Base-by-base conservation (phyloP, 257 asterid genomes). In the Nicotiana tabacum region DNA sequence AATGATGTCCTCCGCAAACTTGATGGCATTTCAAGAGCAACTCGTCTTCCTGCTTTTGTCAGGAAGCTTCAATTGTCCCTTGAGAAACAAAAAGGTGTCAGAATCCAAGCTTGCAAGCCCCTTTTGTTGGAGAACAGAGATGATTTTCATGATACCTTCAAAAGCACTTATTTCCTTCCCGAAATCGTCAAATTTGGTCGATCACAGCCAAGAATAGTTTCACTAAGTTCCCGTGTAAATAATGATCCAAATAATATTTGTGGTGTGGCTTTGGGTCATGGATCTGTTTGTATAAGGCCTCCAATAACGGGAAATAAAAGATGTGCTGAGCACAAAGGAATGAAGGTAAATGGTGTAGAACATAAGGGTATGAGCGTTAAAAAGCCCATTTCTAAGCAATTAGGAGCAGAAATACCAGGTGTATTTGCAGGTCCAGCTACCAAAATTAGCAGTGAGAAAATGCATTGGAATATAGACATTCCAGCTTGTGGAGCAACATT, bases 281-380 rank as follows among this genome's bases (percentile, higher is more conserved):
- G 98, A 84, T 87, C 89, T 13, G 77, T 93, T 77, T 96, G 99
- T 85, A 91, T 85, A n/a, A 78, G 78, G 39, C 83, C 92, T 32
- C 94, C 97, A 27, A 90, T 87, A 62, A 83, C 84, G 87, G 97
- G 98, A 82, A 91, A 95, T 74, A 93, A 91, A 84, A 91, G 98
- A 82, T 96, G 99, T 77, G 83, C 85, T 24, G 84, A 86, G 83
- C 99, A 96, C 88, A 96, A 92, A 88, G 99, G 99, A 64, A 91
- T 89, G 98, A 92, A 88, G 85, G 88, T 92, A 80, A 93, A 91
- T 82, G 95, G 91, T 81, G 43, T 53, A 48, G 86, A 81, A 62
- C 90, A 85, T 56, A 66, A 85, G 58, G 85, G 91, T 66, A 39
- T 43, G 53, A 74, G 70, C 81, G 57, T 86, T 37, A 84, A 82